These are phyloP conservation scores for Lasiodiplodia theobromae DNA, from an alignment of 2,329 filamentous ascomycete species.

Conservation along the genomic window DNA sequence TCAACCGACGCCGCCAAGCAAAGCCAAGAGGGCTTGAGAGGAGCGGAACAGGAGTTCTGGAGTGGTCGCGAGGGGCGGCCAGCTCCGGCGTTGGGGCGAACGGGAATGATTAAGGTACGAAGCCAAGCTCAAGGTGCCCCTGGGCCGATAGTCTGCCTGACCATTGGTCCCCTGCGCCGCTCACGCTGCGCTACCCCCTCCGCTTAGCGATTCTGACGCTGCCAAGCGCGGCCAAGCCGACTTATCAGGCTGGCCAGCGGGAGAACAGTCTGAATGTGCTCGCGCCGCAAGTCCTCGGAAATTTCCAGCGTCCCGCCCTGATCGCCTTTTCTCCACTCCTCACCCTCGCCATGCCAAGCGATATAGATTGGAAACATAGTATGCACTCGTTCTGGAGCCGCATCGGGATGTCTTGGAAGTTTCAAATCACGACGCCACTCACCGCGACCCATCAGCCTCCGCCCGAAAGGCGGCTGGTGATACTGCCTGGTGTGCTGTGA, in stretches of 20 bases:
- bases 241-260: conserved; percentile 16
- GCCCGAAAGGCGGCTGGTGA: background rate
- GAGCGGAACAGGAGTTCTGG: background rate
- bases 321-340: conserved; percentile 1
- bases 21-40: conserved; percentile 7
- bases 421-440: conserved; percentile 18
- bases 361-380: conserved; percentile 15
- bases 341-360: conserved; percentile 8
- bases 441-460: background rate
- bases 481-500: background rate
- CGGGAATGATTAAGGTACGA: background rate
- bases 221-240: conserved; percentile 22
- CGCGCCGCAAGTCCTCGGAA: background rate
- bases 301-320: conserved; percentile 10
- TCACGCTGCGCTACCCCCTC: background rate
- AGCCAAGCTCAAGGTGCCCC: conserved; percentile 13
- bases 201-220: conserved; percentile 11
- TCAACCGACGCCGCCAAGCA: conserved; percentile 18
- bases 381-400: conserved; percentile 10
- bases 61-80: background rate
- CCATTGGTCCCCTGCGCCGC: conserved; percentile 9
- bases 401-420: conserved; percentile 2
- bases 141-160: conserved; percentile 2
- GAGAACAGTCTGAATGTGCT: conserved; percentile 5
- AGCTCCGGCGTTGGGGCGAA: background rate